These are phyloP conservation scores for Onygena corvina DNA, from an alignment of 2,329 filamentous ascomycete species.

Conservation along the genomic window DNA sequence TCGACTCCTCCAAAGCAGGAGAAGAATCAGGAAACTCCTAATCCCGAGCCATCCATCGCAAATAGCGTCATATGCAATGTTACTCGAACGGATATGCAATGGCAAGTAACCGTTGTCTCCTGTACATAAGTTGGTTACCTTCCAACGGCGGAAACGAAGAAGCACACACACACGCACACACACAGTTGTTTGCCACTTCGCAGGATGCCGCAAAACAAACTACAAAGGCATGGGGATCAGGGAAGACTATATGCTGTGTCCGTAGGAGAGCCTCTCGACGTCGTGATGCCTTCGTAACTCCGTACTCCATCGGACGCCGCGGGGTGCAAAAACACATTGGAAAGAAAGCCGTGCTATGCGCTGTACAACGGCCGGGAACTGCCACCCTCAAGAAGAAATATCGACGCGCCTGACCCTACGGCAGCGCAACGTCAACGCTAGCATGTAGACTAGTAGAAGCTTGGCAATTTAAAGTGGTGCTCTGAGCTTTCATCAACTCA, in stretches of 20 bases:
- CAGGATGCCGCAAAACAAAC: not conserved
- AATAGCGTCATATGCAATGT: conserved; percentile 7
- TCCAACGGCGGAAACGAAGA: not conserved
- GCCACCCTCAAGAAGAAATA: not conserved
- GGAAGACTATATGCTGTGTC: not conserved
- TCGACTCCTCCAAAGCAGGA: not conserved
- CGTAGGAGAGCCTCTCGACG: not conserved
- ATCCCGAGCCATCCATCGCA: conserved; percentile 1
- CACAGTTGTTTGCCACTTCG: conserved; percentile 3
- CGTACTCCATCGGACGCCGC: not conserved
- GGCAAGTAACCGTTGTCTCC: not conserved
- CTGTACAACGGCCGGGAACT: not conserved
- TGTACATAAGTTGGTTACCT: not conserved
- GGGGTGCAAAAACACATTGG: not conserved
- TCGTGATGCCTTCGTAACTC: not conserved
- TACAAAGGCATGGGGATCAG: not conserved
- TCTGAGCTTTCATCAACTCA: not conserved
- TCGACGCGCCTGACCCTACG: not conserved
- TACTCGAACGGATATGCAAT: conserved; percentile 1
- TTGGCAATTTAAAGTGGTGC: conserved; percentile 3
- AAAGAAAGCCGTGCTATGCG: not conserved
- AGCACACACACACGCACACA: too few species aligned
- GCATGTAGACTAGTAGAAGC: conserved; percentile 2
- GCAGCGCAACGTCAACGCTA: not conserved
- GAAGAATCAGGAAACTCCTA: not conserved